Percentiles rank a stretch among this genome's conserved stretches.
Evolutionary conservation across 1,139 yeast species (phyloP).

Genomic region (Debaryomyces psychrophilus): DNA sequence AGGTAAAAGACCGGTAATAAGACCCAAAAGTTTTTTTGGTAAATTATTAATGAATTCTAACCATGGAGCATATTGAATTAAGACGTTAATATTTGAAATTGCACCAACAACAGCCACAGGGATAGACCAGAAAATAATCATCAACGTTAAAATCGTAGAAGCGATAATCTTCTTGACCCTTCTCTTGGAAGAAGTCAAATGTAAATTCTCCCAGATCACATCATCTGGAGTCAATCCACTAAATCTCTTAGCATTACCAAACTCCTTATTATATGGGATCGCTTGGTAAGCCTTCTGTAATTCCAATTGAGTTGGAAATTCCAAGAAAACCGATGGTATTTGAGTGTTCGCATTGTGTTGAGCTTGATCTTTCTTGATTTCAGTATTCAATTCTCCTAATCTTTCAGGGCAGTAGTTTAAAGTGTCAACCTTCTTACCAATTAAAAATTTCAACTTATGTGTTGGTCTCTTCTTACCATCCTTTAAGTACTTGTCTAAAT

Average conservation of each 20-base stretch:
- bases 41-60: slow-evolving; percentile 69
- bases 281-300: slow-evolving; percentile 91
- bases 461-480: slow-evolving; percentile 71
- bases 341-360: slow-evolving; percentile 49
- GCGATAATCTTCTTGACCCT: slow-evolving; percentile 45
- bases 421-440: slow-evolving; percentile 87
- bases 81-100: slow-evolving; percentile 77
- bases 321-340: slow-evolving; percentile 78
- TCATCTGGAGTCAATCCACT: slow-evolving; percentile 73
- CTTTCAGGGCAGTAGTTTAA: slow-evolving; percentile 69
- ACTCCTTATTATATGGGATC: slow-evolving; percentile 65
- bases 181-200: slow-evolving; percentile 46
- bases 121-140: slow-evolving; percentile 86
- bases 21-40: slow-evolving; percentile 71
- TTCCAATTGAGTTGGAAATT: slow-evolving; percentile 83
- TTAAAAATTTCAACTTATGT: slow-evolving; percentile 54
- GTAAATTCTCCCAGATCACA: slow-evolving; percentile 78
- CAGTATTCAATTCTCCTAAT: slow-evolving; percentile 66
- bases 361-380: slow-evolving; percentile 63
- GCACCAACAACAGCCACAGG: slow-evolving; percentile 97
- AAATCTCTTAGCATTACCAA: slow-evolving; percentile 62
- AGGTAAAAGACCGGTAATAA: slow-evolving; percentile 86
- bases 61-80: slow-evolving; percentile 70
- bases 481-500: slow-evolving; percentile 55
- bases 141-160: slow-evolving; percentile 46